A percentile compares a stretch with the other conserved stretches of the same genome.
phyloP scores from a whole-genome alignment of 164 flowering plant species.

The Magnolia kwangsiensis region DNA sequence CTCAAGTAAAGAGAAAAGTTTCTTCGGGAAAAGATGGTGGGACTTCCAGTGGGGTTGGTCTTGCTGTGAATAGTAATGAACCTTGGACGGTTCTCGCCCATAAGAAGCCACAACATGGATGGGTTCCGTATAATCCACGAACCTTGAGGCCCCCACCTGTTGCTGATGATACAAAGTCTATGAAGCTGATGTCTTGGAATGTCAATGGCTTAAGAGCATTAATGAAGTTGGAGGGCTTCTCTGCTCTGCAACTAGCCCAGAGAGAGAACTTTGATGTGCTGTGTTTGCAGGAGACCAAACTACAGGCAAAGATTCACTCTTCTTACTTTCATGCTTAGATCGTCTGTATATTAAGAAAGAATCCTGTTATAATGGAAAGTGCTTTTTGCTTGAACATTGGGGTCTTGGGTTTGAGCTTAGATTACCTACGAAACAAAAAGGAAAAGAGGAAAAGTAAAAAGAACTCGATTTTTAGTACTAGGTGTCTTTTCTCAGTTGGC shows the following conservation, averaged over 20 bases:
- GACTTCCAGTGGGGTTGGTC: conserved; percentile 17
- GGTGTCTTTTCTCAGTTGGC: too few relatives aligned
- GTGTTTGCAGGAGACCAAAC: conserved; percentile 95
- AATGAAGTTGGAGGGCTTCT: conserved; percentile 58
- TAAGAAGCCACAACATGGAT: conserved; percentile 85
- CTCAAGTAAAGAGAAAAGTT: conserved; percentile 16
- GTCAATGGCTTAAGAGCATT: conserved; percentile 93
- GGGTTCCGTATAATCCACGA: conserved; percentile 88
- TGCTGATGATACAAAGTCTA: conserved; percentile 32
- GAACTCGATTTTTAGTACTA: too few relatives aligned
- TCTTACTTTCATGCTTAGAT: not conserved
- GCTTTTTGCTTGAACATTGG: too few relatives aligned
- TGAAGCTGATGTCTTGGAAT: conserved; percentile 92
- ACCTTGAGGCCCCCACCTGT: conserved; percentile 79
- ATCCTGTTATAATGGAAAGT: too few relatives aligned
- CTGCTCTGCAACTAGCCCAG: conserved; percentile 67
- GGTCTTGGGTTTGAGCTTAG: too few relatives aligned
- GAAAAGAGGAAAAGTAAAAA: too few relatives aligned
- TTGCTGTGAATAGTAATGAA: conserved; percentile 33
- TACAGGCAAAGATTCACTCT: conserved; percentile 56
- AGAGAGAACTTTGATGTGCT: conserved; percentile 87
- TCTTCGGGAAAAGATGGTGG: conserved; percentile 22
- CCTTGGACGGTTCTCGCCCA: conserved; percentile 91
- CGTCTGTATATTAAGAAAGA: not conserved
- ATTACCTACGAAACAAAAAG: too few relatives aligned